Evolutionary conservation across 2,329 filamentous ascomycete species (phyloP).

Genomic region (Madurella mycetomatis): DNA sequence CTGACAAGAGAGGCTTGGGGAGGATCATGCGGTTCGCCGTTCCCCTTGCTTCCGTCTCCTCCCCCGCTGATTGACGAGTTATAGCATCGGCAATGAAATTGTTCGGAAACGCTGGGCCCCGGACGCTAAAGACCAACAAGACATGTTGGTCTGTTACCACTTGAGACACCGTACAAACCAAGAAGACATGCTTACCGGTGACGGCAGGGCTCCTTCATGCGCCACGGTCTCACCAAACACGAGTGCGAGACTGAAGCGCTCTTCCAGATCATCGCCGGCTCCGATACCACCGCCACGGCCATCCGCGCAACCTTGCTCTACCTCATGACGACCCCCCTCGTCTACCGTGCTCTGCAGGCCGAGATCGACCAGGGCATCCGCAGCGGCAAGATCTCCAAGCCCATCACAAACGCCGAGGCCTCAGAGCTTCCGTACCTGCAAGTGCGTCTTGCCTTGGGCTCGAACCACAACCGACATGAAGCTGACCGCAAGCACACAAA

Average conservation of each 20-base stretch:
- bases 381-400: slow-evolving; percentile 10
- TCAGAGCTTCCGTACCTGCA: slow-evolving; percentile 23
- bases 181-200: background rate
- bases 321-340: slow-evolving; percentile 24
- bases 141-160: slow-evolving; percentile 43
- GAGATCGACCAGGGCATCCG: slow-evolving; percentile 21
- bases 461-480: background rate
- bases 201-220: slow-evolving; percentile 18
- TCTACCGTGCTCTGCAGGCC: slow-evolving; percentile 23
- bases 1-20: slow-evolving; percentile 30
- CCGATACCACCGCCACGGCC: slow-evolving; percentile 30
- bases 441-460: background rate
- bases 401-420: slow-evolving; percentile 17
- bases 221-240: slow-evolving; percentile 16
- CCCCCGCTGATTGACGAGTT: background rate
- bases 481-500: background rate
- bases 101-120: slow-evolving; percentile 41
- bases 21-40: slow-evolving; percentile 27
- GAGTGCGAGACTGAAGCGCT: slow-evolving; percentile 21
- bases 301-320: slow-evolving; percentile 28
- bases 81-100: slow-evolving; percentile 40
- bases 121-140: slow-evolving; percentile 38
- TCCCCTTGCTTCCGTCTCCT: background rate
- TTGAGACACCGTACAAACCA: background rate
- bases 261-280: slow-evolving; percentile 26